Evolutionary conservation across 257 asterid genomes (phyloP).

Genomic region (Linderniella brevidens): DNA sequence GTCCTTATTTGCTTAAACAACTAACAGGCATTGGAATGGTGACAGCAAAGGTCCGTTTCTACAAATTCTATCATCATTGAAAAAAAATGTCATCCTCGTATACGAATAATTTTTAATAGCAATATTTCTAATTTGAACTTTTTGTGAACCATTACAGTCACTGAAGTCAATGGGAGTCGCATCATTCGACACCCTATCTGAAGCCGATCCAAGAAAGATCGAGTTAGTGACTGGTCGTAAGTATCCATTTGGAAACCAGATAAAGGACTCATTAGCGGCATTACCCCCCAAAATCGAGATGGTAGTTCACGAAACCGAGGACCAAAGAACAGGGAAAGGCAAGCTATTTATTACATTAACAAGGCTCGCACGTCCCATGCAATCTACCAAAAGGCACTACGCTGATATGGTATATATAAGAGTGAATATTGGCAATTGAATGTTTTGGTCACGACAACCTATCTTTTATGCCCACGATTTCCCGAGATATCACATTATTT

Average conservation of each 20-base stretch:
- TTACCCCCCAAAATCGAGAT: conserved; percentile 81
- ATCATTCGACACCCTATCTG: conserved; percentile 59
- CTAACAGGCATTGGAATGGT: conserved; percentile 97
- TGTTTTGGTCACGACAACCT: not conserved
- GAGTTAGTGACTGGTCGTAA: conserved; percentile 83
- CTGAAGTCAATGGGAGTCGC: conserved; percentile 85
- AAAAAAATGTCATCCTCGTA: conserved; percentile 9
- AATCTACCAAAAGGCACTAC: conserved; percentile 49
- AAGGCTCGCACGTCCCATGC: conserved; percentile 48
- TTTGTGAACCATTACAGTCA: conserved; percentile 32
- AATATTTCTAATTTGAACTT: no score
- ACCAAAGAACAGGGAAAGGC: conserved; percentile 55
- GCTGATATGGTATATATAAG: conserved; percentile 60
- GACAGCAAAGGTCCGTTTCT: conserved; percentile 78
- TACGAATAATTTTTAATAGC: no score
- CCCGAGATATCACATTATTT: not conserved
- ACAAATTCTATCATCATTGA: conserved; percentile 7
- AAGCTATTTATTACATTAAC: conserved; percentile 60
- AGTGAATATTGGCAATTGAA: not conserved
- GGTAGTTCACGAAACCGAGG: conserved; percentile 41
- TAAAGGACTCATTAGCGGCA: conserved; percentile 60
- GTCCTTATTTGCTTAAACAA: conserved; percentile 93
- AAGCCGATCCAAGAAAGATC: conserved; percentile 94
- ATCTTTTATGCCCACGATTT: conserved; percentile 3
- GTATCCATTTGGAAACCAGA: conserved; percentile 91